Evolutionary conservation across 176 grass and related monocot species (phyloP), one percentile per base, ranked within the genome.

Genomic region (Oryza brachyantha): DNA sequence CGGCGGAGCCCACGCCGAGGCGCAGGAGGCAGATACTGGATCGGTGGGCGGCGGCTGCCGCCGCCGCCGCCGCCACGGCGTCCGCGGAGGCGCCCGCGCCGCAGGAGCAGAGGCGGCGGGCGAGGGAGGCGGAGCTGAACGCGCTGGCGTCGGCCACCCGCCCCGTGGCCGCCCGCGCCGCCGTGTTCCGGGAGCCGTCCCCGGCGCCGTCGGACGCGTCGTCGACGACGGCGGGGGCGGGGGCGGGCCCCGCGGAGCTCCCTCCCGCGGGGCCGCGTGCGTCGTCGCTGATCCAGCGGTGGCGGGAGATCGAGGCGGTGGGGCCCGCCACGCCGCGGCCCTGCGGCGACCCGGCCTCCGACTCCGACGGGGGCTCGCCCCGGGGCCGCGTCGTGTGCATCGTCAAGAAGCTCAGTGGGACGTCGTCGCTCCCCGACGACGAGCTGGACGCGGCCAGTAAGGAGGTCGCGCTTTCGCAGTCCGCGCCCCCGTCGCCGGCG

Each of bases 241-340:
- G 13, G 21, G 22, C 14, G 68, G 25, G 13, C 55, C 3, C 34
- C 65, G 42, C 42, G 42, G 42, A 96, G 7, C 68, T 84, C 22
- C 87, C 80, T 1, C 81, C 81, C 10, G 22, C 81, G 22, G 93
- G 84, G 9, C 89, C 89, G n/a, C 92, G 96, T 0, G 92, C 96
- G 8, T 94, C 96, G 0, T 98, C 96, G 61, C 78, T 98, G 62
- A 98, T 98, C 52, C 96, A 98, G 81, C 93, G 89, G 38, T 98
- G 96, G 96, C 82, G 96, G 77, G 96, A 93, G 81, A 74, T 98
- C 60, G 96, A 98, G 90, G 90, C 89, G 8, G 85, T 82, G 29
- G 74, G 76, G 0, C 80, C 85, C 10, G 36, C 25, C 61, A 81
- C 83, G 24, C 83, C 80, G 26, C 85, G 83, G 52, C 34, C 77